Evolutionary conservation across 148 eudicot species (phyloP).

Genomic region (Chenopodium album): DNA sequence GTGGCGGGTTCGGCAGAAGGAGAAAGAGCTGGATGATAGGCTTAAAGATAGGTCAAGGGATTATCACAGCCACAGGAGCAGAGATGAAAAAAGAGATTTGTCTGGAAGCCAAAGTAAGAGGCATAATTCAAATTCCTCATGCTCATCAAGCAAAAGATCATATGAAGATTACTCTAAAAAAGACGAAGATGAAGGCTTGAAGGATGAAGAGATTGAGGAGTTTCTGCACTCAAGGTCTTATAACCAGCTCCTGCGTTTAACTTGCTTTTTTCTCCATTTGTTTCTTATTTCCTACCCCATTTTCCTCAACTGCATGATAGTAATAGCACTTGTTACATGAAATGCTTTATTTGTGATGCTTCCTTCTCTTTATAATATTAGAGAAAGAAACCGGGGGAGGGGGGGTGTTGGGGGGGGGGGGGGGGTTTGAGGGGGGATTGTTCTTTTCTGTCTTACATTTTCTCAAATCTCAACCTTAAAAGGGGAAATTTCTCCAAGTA

Average conservation of each 20-base stretch:
- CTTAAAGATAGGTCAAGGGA: slow-evolving; percentile 38
- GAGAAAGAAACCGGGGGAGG: not conserved
- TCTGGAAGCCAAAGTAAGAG: slow-evolving; percentile 38
- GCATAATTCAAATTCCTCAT: slow-evolving; percentile 31
- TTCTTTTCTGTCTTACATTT: not conserved
- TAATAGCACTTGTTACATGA: not conserved
- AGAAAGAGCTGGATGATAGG: slow-evolving; percentile 66
- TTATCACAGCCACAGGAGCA: slow-evolving; percentile 36
- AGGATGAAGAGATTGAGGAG: slow-evolving; percentile 76
- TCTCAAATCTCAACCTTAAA: not conserved
- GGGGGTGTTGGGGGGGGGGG: no score
- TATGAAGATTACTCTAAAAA: slow-evolving; percentile 37
- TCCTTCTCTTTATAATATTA: not conserved
- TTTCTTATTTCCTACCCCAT: not conserved
- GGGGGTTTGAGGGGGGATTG: not conserved
- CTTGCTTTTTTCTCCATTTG: not conserved
- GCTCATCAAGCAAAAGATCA: slow-evolving; percentile 54
- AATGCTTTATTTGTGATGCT: not conserved
- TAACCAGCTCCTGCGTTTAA: not conserved
- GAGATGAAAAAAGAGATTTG: slow-evolving; percentile 29
- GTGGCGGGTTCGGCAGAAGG: slow-evolving; percentile 88
- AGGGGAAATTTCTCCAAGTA: not conserved
- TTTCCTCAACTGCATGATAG: not conserved
- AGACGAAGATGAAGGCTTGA: slow-evolving; percentile 50
- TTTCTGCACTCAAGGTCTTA: slow-evolving; percentile 74